These are phyloP conservation scores for Waltiozyma sp. DNA, from an alignment of 1,139 yeast genomes.

Conservation along the genomic window DNA sequence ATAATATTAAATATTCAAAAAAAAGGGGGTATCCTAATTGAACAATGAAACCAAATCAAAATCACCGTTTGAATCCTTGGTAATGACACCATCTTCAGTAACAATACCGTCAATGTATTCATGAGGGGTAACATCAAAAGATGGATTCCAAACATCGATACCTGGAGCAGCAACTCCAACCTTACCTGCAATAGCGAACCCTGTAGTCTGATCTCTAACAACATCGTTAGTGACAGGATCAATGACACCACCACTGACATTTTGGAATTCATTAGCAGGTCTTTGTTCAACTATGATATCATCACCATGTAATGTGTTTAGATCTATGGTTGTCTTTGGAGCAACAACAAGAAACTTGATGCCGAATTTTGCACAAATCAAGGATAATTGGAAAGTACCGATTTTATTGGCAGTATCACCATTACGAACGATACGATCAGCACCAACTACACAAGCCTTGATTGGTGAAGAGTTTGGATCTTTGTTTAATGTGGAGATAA, in stretches of 20 bases:
- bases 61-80: constrained; percentile 33
- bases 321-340: constrained; percentile 83
- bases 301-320: constrained; percentile 52
- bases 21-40: too few relatives aligned
- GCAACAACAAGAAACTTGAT: constrained; percentile 90
- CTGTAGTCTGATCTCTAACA: constrained; percentile 20
- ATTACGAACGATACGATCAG: constrained; percentile 85
- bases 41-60: constrained; percentile 27
- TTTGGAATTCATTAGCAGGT: constrained; percentile 68
- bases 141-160: constrained; percentile 88
- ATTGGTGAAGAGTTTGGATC: constrained; percentile 32
- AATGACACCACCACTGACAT: constrained; percentile 57
- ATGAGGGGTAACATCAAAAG: constrained; percentile 89
- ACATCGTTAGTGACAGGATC: constrained; percentile 23
- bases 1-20: too few relatives aligned
- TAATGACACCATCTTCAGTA: constrained; percentile 58
- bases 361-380: constrained; percentile 41
- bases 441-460: constrained; percentile 89
- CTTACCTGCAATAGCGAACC: constrained; percentile 35
- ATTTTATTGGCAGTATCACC: constrained; percentile 97
- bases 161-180: constrained; percentile 85
- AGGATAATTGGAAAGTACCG: constrained; percentile 87
- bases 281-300: constrained; percentile 81
- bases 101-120: constrained; percentile 76
- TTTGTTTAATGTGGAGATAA: constrained; percentile 29